Base-by-base conservation (phyloP, 768 basidiomycete species). In the Trametes meyenii region DNA sequence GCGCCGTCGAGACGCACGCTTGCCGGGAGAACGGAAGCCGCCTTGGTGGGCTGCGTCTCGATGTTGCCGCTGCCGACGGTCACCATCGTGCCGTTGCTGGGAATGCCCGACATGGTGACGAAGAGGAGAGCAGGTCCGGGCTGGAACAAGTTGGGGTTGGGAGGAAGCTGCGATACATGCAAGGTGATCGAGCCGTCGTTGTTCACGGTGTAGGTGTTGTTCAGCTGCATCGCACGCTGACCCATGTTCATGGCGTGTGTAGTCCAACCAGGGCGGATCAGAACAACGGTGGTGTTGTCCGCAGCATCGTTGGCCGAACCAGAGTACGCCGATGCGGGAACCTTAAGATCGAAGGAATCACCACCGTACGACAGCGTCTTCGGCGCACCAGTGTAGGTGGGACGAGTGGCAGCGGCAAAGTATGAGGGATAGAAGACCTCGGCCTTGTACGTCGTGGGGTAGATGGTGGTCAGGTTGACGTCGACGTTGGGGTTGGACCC, bases 401-500 rank as follows among this genome's bases (percentile, higher is more conserved):
- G 96, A 12, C 94, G 88, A 0, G 78, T 78, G 46, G 75, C 69
- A 12, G 88, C 82, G 42, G 83, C 78, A 78, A 89, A 98, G 77
- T 96, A 99, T 12, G 86, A 81, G 0, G 96, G 96, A 77, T 95
- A 98, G 80, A 95, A 99, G 42, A 88, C 82, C 72, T 96, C 94
- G 1, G 89, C 87, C 35, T 84, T 78, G 69, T 95, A 96, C 26
- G 87, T 85, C 1, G 94, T 94, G 1, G 89, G 87, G 79, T 79
- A 94, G 38, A 79, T 40, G 11, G 83, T 81, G n/a, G 77, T 73
- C 36, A 77, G 62, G 67, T 89, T 87, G 62, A 89, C 88, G 67
- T 98, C 95, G 36, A 90, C 79, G 70, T 96, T 96, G 1, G 96
- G 95, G 76, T 98, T 98, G 35, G 92, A 94, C 7, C 96, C 96